Percentiles rank a stretch among this genome's conserved stretches.
Evolutionary conservation across 495 filamentous ascomycete species (phyloP).

Genomic region (Hyaloscypha variabilis): DNA sequence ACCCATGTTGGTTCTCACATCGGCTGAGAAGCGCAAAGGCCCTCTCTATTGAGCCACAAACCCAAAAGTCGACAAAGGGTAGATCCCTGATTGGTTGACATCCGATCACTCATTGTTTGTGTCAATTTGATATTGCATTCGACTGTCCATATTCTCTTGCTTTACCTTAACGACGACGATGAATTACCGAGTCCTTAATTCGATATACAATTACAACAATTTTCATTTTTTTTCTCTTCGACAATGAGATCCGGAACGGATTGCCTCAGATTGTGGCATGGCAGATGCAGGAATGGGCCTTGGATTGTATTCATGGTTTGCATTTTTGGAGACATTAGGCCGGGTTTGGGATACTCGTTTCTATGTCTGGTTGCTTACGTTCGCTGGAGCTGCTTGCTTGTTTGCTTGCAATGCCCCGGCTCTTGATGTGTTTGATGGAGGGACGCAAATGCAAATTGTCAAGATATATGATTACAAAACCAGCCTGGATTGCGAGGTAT

Average conservation of each 20-base stretch:
- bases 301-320: conserved; percentile 33
- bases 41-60: conserved; percentile 50
- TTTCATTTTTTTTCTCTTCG: conserved; percentile 22
- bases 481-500: conserved; percentile 35
- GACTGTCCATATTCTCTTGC: conserved; percentile 36
- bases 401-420: conserved; percentile 11
- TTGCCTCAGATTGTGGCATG: conserved; percentile 8
- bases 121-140: conserved; percentile 40
- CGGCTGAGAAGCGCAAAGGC: conserved; percentile 88
- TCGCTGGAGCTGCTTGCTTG: conserved; percentile 13
- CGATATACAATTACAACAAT: conserved; percentile 26
- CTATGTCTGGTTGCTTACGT: conserved; percentile 14
- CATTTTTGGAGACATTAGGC: conserved; percentile 6
- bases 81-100: conserved; percentile 34
- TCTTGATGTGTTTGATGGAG: conserved; percentile 7
- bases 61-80: conserved; percentile 29
- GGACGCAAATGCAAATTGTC: conserved; percentile 25
- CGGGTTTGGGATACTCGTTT: conserved; percentile 30
- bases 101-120: conserved; percentile 34
- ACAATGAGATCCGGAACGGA: conserved; percentile 12
- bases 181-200: conserved; percentile 33
- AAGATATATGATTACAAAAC: conserved; percentile 33
- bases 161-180: conserved; percentile 34
- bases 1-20: conserved; percentile 83
- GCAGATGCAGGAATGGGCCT: conserved; percentile 13